Base-by-base conservation (phyloP, 331 rosid genomes). In the Phaseolus coccineus region DNA sequence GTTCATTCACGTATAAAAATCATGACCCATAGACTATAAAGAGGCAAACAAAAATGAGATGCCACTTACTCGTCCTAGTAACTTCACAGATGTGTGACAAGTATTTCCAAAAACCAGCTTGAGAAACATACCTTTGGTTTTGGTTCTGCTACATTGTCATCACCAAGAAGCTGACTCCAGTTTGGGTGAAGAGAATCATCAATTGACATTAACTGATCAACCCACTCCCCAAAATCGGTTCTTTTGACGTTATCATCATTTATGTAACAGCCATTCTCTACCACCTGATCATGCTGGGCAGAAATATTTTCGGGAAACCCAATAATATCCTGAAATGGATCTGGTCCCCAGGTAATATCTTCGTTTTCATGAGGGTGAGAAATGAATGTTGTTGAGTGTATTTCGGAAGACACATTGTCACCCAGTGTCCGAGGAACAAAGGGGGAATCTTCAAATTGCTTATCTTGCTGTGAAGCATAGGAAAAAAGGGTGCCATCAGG, bases 141-240 rank as follows among this genome's bases (percentile, higher is more conserved):
- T 59, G 97, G 85, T 82, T 86, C 92, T 31, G 79, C 74, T 46
- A 63, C 77, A 74, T 74, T 79, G 76, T 71, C 90, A 81, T 87
- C 92, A 70, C 76, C 76, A 11, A 92, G 91, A 71, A 95, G 89
- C 72, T 90, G 97, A 84, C 64, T 78, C 94, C 96, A 95, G 81
- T 85, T 87, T 57, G 87, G 89, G 22, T 83, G 78, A 42, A 68
- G 78, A 73, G 87, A 66, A 65, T 87, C 97, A 47, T 90, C 88
- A 69, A 84, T 88, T 0, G 94, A 81, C 82, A 91, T 94, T 71
- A 89, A 83, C 48, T 78, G 90, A 81, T 87, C 97, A 56, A 85
- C 91, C 99, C 97, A 92, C 77, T 89, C 91, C 84, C 90, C 87
- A 28, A 83, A 85, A 76, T 88, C 91, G 59, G 88, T 42, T 86